Base-by-base conservation (phyloP, 2,329 filamentous ascomycete genomes). In the Fonsecaea nubica region DNA sequence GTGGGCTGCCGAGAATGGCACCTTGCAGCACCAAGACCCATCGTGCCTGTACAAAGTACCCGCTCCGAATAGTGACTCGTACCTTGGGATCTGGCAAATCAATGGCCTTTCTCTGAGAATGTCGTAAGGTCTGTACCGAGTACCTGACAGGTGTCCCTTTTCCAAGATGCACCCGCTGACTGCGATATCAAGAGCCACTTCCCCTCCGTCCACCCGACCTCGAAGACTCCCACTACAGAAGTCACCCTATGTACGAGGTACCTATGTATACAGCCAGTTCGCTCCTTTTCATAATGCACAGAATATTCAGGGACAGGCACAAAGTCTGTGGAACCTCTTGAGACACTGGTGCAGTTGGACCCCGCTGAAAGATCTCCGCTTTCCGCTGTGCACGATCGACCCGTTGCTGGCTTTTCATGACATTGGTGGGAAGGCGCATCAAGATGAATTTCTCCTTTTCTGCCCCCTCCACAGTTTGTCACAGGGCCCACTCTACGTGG, bases 261-360 rank as follows among this genome's bases (percentile, higher is more conserved):
- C 8, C 8, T 1, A 10, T 12, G 3, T 13, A 18, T 12, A 18
- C 42, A 6, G 42, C 15, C 45, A 21, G 13, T 25, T 25, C 21
- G 21, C 10, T 50, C 21, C 45, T 13, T 48, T 21, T 25, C 36
- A 40, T 45, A 8, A 25, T 10, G 9, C 21, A 9, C 10, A 25
- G 7, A 30, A 50, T 50, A 25, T 50, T 50, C 33, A 53, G n/a
- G 35, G 21, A 61, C 32, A 61, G 48, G 48, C 32, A 61, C 33
- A 38, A 42, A 42, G 18, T 61, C 58, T 21, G 58, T 61, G 58
- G 48, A 61, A 61, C 58, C 15, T 53, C 48, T 61, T 61, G 58
- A 61, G 58, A 61, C 58, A 61, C 25, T 52, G 58, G 45, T 38
- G 58, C 48, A 61, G 58, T 45, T 61, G 35, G 45, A 54, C 48